Evolutionary conservation across 306 rosid species (phyloP), one percentile per base, ranked within the genome.

Genomic region (Spatholobus suberectus): DNA sequence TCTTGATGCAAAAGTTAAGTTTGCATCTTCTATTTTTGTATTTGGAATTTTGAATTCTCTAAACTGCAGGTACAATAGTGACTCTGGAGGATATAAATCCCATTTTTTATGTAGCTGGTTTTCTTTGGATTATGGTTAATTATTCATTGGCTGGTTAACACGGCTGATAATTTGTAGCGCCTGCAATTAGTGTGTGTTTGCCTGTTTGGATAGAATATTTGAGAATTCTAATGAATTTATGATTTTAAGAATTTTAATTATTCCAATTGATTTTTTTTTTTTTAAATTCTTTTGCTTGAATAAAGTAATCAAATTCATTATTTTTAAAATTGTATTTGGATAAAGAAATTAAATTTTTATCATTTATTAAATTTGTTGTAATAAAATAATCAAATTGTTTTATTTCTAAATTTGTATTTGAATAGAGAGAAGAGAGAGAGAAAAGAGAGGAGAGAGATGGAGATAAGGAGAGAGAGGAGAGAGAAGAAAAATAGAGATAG

Each of bases 1-100:
- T 57, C 71, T 44, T 51, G 70, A 49, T 37, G 71, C 34, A 27
- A 5, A 38, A 59, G 51, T 70, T 83, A 13, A 23, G 69, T 71
- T 43, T 81, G 73, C 79, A 27, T 4, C 54, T 27, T 13, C 35
- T 37, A 13, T 52, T 79, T 52, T 55, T 71, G 59, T 26, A 27
- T 59, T 59, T 76, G 40, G 44, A 72, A 17, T 47, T 20, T 40
- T 68, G 54, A 41, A 40, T 68, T 38, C 34, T 72, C 17, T 72
- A 27, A 49, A 49, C 15, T 47, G 24, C 24, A 10, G 15, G 32
- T 21, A 69, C 35, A 21, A n/a, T 38, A 24, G 2, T 40, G 14
- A 37, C 8, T 35, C 18, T 67, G 40, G 24, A 15, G 76, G 38
- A 27, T 47, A 52, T 17, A 46, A 15, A 71, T 71, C 59, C 37